phyloP scores from a whole-genome alignment of 306 rosid species.

The Pterocarpus santalinus region DNA sequence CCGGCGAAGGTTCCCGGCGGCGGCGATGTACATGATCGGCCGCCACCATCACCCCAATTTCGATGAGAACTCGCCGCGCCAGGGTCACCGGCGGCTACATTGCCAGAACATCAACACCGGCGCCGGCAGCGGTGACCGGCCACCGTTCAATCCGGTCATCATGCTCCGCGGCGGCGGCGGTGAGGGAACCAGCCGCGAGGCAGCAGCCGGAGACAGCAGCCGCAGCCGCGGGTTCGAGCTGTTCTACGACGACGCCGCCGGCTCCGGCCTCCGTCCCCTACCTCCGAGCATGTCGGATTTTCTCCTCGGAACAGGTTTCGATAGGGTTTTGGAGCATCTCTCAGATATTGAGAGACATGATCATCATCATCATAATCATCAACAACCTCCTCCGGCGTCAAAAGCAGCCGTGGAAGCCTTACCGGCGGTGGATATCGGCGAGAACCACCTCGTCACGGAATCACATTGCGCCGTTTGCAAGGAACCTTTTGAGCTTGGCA shows the following conservation, averaged over 20 bases:
- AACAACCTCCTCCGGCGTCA: constrained; percentile 56
- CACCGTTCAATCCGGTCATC: constrained; percentile 69
- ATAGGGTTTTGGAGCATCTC: constrained; percentile 67
- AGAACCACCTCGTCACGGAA: constrained; percentile 44
- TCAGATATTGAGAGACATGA: constrained; percentile 58
- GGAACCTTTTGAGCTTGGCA: constrained; percentile 62
- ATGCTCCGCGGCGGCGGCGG: constrained; percentile 57
- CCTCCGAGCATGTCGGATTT: constrained; percentile 76
- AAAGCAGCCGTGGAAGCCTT: constrained; percentile 67
- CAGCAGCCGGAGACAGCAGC: constrained; percentile 12
- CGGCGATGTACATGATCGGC: constrained; percentile 71
- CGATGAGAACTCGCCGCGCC: constrained; percentile 43
- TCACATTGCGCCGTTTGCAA: constrained; percentile 82
- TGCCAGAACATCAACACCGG: not conserved
- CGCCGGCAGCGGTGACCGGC: constrained; percentile 5
- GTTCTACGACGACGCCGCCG: constrained; percentile 65
- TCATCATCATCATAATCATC: not conserved
- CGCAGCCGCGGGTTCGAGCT: constrained; percentile 60
- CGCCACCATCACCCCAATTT: constrained; percentile 19
- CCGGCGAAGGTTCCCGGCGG: constrained; percentile 50
- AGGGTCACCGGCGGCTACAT: constrained; percentile 20
- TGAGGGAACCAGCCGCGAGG: constrained; percentile 33
- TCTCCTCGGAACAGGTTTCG: constrained; percentile 73
- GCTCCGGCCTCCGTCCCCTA: constrained; percentile 67
- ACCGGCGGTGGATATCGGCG: constrained; percentile 57